phyloP scores from a whole-genome alignment of 306 rosid genomes.

The Cercis canadensis region DNA sequence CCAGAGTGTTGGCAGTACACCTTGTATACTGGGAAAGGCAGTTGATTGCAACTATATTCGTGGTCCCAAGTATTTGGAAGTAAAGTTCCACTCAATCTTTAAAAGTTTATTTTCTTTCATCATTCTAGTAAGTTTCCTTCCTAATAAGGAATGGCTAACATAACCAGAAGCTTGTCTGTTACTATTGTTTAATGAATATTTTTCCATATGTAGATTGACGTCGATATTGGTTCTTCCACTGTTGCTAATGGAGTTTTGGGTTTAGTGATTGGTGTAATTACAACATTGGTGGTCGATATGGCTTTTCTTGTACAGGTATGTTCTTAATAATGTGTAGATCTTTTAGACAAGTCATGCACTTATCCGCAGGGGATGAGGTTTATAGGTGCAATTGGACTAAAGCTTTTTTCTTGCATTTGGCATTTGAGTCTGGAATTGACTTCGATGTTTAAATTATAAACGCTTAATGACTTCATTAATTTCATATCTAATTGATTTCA shows the following conservation, averaged over 20 bases:
- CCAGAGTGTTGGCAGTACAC: slow-evolving; percentile 98
- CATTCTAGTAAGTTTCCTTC: slow-evolving; percentile 6
- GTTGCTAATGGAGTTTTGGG: slow-evolving; percentile 99
- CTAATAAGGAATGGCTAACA: slow-evolving; percentile 25
- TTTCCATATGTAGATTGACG: slow-evolving; percentile 79
- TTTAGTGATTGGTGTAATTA: slow-evolving; percentile 91
- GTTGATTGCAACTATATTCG: slow-evolving; percentile 97
- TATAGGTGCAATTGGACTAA: slow-evolving; percentile 5
- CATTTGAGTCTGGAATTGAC: too few species aligned
- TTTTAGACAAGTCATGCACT: slow-evolving; percentile 22
- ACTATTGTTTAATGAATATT: slow-evolving; percentile 26
- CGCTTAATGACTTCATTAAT: too few species aligned
- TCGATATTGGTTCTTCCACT: slow-evolving; percentile 97
- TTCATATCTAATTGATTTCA: too few species aligned
- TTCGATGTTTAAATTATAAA: too few species aligned
- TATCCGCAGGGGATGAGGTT: slow-evolving; percentile 16
- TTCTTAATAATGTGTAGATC: slow-evolving; percentile 15
- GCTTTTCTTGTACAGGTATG: slow-evolving; percentile 98
- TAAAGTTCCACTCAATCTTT: slow-evolving; percentile 42
- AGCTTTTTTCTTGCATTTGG: too few species aligned
- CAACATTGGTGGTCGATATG: slow-evolving; percentile 98
- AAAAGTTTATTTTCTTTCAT: slow-evolving; percentile 11
- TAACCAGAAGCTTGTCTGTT: slow-evolving; percentile 30
- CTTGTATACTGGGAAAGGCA: slow-evolving; percentile 97
- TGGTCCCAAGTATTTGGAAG: slow-evolving; percentile 90